phyloP scores from a whole-genome alignment of 225 moss, liverwort and hornwort genomes.

The Bryum argenteum region DNA sequence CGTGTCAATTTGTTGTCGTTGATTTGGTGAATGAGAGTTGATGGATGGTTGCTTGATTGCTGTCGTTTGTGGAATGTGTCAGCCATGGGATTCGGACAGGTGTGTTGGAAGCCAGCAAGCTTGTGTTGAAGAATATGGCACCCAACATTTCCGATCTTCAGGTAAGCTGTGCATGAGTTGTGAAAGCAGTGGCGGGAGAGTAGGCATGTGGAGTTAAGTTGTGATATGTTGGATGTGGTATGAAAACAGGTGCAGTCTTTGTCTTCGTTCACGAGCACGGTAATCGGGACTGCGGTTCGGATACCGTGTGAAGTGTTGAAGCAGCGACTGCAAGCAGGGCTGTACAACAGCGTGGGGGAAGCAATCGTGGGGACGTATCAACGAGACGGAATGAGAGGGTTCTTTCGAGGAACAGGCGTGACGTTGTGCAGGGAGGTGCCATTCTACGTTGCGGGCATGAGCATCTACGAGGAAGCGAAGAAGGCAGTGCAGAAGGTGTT shows the following conservation, averaged over 20 bases:
- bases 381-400: slow-evolving; percentile 58
- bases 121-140: slow-evolving; percentile 48
- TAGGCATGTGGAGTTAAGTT: background rate
- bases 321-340: slow-evolving; percentile 65
- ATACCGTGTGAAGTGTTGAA: slow-evolving; percentile 73
- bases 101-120: slow-evolving; percentile 57
- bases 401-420: slow-evolving; percentile 66
- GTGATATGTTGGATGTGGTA: background rate
- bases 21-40: background rate
- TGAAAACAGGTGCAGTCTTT: slow-evolving; percentile 55
- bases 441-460: slow-evolving; percentile 72
- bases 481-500: slow-evolving; percentile 50
- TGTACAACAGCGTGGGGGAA: slow-evolving; percentile 67
- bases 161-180: slow-evolving; percentile 24
- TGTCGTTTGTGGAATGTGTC: slow-evolving; percentile 22
- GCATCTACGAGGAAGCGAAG: slow-evolving; percentile 57
- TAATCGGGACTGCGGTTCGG: slow-evolving; percentile 66
- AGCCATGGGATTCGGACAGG: slow-evolving; percentile 63
- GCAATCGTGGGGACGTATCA: slow-evolving; percentile 61
- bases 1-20: background rate
- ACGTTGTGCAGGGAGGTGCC: slow-evolving; percentile 67
- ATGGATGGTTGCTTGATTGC: background rate
- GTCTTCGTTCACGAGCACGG: slow-evolving; percentile 69
- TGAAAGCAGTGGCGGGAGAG: background rate
- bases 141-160: slow-evolving; percentile 57